Conservation (phyloP, 2,329 filamentous ascomycete genomes). For the Paecilomyces variotii region DNA sequence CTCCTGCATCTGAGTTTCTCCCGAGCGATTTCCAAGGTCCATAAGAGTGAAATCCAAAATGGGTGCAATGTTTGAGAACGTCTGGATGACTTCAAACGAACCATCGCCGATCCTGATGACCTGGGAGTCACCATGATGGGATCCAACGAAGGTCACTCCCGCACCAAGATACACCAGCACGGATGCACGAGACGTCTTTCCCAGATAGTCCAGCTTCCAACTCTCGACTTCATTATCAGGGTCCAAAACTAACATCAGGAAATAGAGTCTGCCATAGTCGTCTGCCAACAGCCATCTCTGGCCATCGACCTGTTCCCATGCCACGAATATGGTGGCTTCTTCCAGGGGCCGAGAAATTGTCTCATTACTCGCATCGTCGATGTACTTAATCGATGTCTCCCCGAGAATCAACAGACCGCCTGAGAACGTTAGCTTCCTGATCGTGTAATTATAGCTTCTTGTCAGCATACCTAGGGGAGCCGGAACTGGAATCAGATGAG, state of each 20-base stretch:
- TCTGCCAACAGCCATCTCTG: slow-evolving; percentile 83
- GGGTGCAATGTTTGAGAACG: slow-evolving; percentile 75
- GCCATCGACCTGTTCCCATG: slow-evolving; percentile 78
- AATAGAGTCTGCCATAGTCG: slow-evolving; percentile 76
- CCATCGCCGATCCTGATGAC: slow-evolving; percentile 59
- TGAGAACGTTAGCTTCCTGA: slow-evolving; percentile 29
- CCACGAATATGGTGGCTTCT: slow-evolving; percentile 78
- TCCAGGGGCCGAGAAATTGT: slow-evolving; percentile 57
- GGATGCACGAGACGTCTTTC: slow-evolving; percentile 65
- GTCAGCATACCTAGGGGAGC: slow-evolving; percentile 41
- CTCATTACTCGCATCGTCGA: slow-evolving; percentile 66
- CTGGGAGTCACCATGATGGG: slow-evolving; percentile 88
- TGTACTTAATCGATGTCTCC: slow-evolving; percentile 75
- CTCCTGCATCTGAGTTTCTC: slow-evolving; percentile 71
- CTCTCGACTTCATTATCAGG: slow-evolving; percentile 59
- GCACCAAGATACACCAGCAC: slow-evolving; percentile 64
- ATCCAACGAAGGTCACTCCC: slow-evolving; percentile 74
- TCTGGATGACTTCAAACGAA: slow-evolving; percentile 62
- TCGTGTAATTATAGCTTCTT: background rate
- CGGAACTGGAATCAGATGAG: slow-evolving; percentile 54
- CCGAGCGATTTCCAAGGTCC: slow-evolving; percentile 84
- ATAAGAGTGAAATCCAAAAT: slow-evolving; percentile 92
- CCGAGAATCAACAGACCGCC: slow-evolving; percentile 69
- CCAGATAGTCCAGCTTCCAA: slow-evolving; percentile 63
- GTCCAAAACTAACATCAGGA: slow-evolving; percentile 69